A percentile compares a stretch with the other conserved stretches of the same genome.
phyloP scores from a whole-genome alignment of 1,139 yeast species.

The Lodderomyces theae region DNA sequence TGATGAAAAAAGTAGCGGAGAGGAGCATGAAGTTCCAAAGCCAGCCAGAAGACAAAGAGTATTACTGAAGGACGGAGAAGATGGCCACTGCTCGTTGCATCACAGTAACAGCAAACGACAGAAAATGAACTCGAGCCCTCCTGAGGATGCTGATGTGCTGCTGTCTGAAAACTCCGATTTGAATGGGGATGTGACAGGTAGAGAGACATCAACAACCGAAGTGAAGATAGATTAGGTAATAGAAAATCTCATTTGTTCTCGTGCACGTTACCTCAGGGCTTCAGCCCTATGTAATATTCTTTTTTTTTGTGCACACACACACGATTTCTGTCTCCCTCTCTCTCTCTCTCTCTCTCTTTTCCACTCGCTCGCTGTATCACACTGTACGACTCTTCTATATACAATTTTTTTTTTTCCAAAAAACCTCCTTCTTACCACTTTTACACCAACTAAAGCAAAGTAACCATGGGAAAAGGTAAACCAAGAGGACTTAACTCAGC shows the following conservation, averaged over 20 bases:
- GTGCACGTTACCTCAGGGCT: not conserved
- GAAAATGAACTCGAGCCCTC: slow-evolving; percentile 3
- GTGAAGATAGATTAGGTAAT: too few relatives aligned
- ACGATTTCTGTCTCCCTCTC: not conserved
- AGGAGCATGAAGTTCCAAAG: not conserved
- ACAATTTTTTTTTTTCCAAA: not conserved
- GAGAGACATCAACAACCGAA: too few relatives aligned
- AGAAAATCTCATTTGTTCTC: too few relatives aligned
- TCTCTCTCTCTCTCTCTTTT: not conserved
- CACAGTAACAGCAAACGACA: slow-evolving; percentile 3
- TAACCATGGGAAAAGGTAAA: slow-evolving; percentile 79
- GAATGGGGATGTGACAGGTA: too few relatives aligned
- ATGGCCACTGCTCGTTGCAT: not conserved
- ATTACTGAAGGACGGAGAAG: slow-evolving; percentile 4
- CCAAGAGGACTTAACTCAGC: slow-evolving; percentile 99
- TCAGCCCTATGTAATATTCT: not conserved
- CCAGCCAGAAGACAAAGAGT: slow-evolving; percentile 1
- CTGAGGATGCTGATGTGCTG: slow-evolving; percentile 1
- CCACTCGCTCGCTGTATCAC: not conserved
- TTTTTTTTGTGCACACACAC: not conserved
- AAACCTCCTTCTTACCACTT: slow-evolving; percentile 5
- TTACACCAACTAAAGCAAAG: not conserved
- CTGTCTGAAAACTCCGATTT: slow-evolving; percentile 1
- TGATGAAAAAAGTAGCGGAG: slow-evolving; percentile 2
- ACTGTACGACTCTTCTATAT: not conserved